Base-by-base conservation (phyloP, 202 grass and related monocot species). In the Cymbopogon flexuosus region DNA sequence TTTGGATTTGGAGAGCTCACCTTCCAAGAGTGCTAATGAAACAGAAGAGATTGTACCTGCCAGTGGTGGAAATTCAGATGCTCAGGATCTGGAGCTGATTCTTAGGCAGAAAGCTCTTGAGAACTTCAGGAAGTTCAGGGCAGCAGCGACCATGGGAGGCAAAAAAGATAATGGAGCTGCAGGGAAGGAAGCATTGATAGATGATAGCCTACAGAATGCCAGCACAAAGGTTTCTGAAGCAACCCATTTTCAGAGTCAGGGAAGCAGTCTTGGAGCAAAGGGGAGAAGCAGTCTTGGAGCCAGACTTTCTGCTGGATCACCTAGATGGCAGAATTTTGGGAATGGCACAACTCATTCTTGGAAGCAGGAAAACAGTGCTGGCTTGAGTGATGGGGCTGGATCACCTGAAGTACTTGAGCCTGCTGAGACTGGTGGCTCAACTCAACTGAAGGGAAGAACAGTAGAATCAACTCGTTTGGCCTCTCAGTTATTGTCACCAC, bases 21-120 rank as follows among this genome's bases (percentile, higher is more conserved):
- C 75, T 40, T 40, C 62, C 58, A 82, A 83, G 65, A 79, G 87
- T 77, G 84, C 60, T 34, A 70, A 84, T 88, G 73, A 75, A 77
- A 73, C 33, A 5, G 70, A 47, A 52, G 72, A 88, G 31, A 70
- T 73, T 0, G 22, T 70, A 76, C 66, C 78, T 82, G 73, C 69
- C 71, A 62, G 30, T 86, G 42, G 36, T 14, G 75, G 78, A 61
- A 87, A 68, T 68, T 76, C 72, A 12, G 81, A 63, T 12, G 79
- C 70, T 21, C 70, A 90, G 69, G 90, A 93, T 78, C 75, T 90
- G 36, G 95, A 98, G 80, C 54, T 94, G 75, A 85, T 91, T 77
- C 83, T 98, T 66, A 87, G 96, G 62, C 85, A 99, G 75, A 96
- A 90, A 82, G 96, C 96, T 70, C 89, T 96, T 18, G 90, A 85